Evolutionary conservation across 768 basidiomycete genomes (phyloP), one percentile per base, ranked within the genome.

Genomic region (Xerocomellus intermedius): DNA sequence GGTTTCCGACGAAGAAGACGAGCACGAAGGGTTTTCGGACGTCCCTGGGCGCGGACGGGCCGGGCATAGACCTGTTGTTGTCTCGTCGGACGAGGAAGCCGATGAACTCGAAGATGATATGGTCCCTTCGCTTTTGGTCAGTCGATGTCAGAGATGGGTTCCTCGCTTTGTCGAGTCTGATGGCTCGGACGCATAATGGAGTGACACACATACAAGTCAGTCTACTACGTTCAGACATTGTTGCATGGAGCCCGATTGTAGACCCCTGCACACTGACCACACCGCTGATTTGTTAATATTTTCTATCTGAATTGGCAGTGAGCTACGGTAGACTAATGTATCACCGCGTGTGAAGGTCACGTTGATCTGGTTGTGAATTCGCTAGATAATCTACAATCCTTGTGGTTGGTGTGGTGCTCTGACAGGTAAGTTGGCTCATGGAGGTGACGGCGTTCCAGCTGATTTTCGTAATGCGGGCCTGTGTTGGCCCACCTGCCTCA

Each of bases 41-140:
- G 37, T 50, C 9, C 48, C 12, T 42, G 60, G 19, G 17, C 53
- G 2, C 32, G 42, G 44, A 30, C 9, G 42, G 43, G 38, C 24
- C 0, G 33, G 30, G 17, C 44, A 4, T 14, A 6, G 32, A 30
- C 19, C 19, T 14, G 19, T 43, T 19, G 42, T 56, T 13, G 21
- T 55, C 32, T 61, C 58, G 33, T 67, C 67, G 2, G 66, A 64
- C 37, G 63, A 60, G 26, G 70, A 64, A 14, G 37, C 1, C 4
- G 55, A 49, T 42, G 64, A 42, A 30, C 8, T 13, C 5, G 64
- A 56, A 2, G 51, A 54, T 2, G 53, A 32, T 3, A 2, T 28
- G 19, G 42, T 13, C 19, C 35, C 42, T 14, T 32, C 41, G 22
- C 17, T n/a, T 30, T 43, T 14, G 33, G 47, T 17, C 19, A n/a